phyloP scores from a whole-genome alignment of 2,329 filamentous ascomycete species.

The Paecilomyces sp. region DNA sequence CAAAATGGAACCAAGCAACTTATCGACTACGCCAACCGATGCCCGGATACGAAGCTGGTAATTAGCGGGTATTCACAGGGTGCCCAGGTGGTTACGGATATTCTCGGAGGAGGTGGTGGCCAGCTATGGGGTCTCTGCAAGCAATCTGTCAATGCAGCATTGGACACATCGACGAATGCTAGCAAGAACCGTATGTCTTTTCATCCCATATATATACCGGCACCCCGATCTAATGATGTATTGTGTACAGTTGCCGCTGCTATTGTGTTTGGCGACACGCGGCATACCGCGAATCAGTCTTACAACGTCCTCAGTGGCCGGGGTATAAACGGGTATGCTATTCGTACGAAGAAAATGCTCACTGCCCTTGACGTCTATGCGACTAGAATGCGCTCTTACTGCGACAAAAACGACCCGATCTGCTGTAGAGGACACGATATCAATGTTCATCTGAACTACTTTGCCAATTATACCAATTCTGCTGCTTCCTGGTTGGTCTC shows the following conservation, averaged over 20 bases:
- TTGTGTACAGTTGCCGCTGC: not conserved
- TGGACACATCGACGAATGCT: not conserved
- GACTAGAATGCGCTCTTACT: not conserved
- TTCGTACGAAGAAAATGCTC: not conserved
- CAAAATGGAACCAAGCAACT: not conserved
- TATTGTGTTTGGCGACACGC: not conserved
- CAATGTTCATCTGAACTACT: not conserved
- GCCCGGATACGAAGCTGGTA: not conserved
- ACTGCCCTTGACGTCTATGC: not conserved
- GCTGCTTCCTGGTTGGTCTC: not conserved
- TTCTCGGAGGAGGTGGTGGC: not conserved
- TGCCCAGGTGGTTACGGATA: not conserved
- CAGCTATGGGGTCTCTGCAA: not conserved
- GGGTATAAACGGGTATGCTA: not conserved
- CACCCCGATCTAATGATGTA: not conserved
- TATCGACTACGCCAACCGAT: not conserved
- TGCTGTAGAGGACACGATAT: not conserved
- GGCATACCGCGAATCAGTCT: not conserved
- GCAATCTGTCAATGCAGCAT: not conserved
- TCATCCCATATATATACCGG: not conserved
- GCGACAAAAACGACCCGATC: not conserved
- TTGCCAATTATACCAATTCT: not conserved
- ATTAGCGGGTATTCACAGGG: not conserved
- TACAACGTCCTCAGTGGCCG: not conserved
- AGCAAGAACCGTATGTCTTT: not conserved